Base-by-base conservation (phyloP, 305 asterid species). In the Ilex paraguariensis region DNA sequence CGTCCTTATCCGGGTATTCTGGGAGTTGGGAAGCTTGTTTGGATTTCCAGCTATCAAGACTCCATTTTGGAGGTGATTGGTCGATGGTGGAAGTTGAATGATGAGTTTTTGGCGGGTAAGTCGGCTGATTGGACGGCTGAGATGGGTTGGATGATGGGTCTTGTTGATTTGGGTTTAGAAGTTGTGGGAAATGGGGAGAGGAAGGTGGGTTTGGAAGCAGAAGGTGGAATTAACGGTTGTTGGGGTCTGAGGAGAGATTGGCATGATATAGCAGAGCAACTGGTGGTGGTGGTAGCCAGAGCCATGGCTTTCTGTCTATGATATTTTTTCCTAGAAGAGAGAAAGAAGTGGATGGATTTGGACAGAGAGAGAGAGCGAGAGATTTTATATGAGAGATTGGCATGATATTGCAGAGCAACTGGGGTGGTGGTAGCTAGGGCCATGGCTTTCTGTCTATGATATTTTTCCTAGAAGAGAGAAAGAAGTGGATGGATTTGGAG, bases 11-110 rank as follows among this genome's bases (percentile, higher is more conserved):
- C 2, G 86, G 82, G 74, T 84, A 84, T 62, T 82, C 88, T 0
- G 88, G 91, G 0, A 79, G 70, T 56, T 84, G 91, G 32, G 17
- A 70, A n/a, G 86, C 88, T 48, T 75, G 67, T 56, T 79, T 82
- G 33, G 74, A 64, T 65, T 68, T 82, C 91, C 91, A 84, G 77
- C 83, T 77, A 7, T 82, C 86, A 31, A 75, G 66, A 66, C 45
- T 76, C 91, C 91, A 84, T 36, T 46, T 73, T 57, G 60, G 50
- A 3, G 73, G 61, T 3, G 68, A 61, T 36, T 69, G 55, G 31
- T 68, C 39, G 60, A 75, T 31, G 54, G 74, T 55, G 42, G 62
- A 15, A 54, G 61, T n/a, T 53, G 61, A 42, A 15, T 70, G 71
- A 56, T 14, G 28, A 21, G 28, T 65, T 58, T 31, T 66, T 64